phyloP scores from a whole-genome alignment of 352 stramenopile genomes.

The Globisporangium paroecandrum region DNA sequence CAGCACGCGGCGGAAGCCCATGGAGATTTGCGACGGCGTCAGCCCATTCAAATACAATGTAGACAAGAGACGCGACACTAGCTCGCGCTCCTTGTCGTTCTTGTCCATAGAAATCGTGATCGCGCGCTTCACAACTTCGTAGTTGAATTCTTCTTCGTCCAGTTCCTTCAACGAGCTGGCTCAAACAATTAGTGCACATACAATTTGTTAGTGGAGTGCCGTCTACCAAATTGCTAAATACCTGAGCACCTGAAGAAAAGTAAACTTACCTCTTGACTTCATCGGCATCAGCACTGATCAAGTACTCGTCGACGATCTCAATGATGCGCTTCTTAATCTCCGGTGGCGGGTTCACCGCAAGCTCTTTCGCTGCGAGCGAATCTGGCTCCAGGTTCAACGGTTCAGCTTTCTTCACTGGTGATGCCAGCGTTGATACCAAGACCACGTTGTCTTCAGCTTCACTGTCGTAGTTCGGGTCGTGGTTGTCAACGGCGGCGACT shows the following conservation, averaged over 20 bases:
- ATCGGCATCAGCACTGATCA: conserved; percentile 84
- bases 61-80: conserved; percentile 91
- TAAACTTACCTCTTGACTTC: conserved; percentile 72
- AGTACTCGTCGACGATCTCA: conserved; percentile 88
- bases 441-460: conserved; percentile 90
- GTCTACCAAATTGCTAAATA: neutral
- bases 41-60: conserved; percentile 90
- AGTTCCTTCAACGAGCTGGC: conserved; percentile 64
- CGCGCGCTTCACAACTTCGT: conserved; percentile 93
- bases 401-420: conserved; percentile 41
- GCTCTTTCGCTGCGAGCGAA: conserved; percentile 67
- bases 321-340: conserved; percentile 90
- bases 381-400: conserved; percentile 57
- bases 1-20: conserved; percentile 96
- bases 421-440: conserved; percentile 56
- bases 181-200: neutral
- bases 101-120: conserved; percentile 96
- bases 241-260: neutral
- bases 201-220: neutral
- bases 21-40: conserved; percentile 70
- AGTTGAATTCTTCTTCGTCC: conserved; percentile 77
- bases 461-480: conserved; percentile 94
- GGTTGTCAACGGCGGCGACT: conserved; percentile 73
- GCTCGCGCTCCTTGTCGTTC: conserved; percentile 89
- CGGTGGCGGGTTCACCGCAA: conserved; percentile 63